A percentile compares a stretch with the other conserved stretches of the same genome.
phyloP scores from a whole-genome alignment of 495 filamentous ascomycete genomes.

The Staphylotrichum tortipilum region DNA sequence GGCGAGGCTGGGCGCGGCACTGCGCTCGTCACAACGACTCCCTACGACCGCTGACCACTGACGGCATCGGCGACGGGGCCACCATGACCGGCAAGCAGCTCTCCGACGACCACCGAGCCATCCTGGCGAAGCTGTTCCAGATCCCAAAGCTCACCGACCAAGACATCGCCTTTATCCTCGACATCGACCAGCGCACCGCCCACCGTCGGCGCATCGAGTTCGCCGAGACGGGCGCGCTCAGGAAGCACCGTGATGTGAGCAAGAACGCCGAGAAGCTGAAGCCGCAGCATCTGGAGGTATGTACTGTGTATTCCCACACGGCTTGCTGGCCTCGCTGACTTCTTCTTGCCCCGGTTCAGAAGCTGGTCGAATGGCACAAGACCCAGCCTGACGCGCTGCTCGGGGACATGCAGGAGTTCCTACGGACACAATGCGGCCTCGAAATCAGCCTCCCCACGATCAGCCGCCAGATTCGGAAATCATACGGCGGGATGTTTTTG shows the following conservation, averaged over 20 bases:
- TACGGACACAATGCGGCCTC: constrained; percentile 15
- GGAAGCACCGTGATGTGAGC: constrained; percentile 17
- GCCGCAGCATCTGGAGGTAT: constrained; percentile 18
- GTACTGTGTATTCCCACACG: neutral
- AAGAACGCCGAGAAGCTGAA: constrained; percentile 28
- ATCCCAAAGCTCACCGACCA: constrained; percentile 20
- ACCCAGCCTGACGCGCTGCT: constrained; percentile 20
- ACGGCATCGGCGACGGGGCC: neutral
- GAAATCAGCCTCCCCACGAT: constrained; percentile 20
- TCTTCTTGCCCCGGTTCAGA: constrained; percentile 4
- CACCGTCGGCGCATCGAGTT: constrained; percentile 20
- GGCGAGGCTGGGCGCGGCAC: neutral
- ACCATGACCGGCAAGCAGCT: constrained; percentile 21
- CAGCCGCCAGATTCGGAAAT: constrained; percentile 7
- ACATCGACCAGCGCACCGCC: constrained; percentile 18
- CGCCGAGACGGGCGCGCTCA: constrained; percentile 13
- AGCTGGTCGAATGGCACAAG: constrained; percentile 22
- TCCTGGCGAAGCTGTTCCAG: constrained; percentile 16
- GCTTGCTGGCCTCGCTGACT: neutral
- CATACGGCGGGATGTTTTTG: constrained; percentile 4
- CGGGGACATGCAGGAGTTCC: constrained; percentile 23
- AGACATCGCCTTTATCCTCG: constrained; percentile 20
- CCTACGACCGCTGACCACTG: neutral
- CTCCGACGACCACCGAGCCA: constrained; percentile 12
- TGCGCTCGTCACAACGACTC: neutral